Base-by-base conservation (phyloP, 805 yeast species). In the Metschnikowia reukaufii region DNA sequence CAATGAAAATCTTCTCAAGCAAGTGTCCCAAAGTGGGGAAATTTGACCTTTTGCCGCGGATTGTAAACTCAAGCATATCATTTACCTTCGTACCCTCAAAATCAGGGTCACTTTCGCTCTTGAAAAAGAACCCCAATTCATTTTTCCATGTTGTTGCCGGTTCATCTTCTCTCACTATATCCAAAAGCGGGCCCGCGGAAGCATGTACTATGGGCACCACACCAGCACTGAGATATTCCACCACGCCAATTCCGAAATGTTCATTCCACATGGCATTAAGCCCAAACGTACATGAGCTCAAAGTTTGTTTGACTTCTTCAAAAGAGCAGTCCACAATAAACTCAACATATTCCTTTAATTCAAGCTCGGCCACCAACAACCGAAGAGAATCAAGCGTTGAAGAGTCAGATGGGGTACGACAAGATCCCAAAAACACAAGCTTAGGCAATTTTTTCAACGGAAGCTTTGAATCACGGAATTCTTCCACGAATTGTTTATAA, bases 221-320 rank as follows among this genome's bases (percentile, higher is more conserved):
- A 0, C 97, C 98, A 45, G 86, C 78, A 1, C 92, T 84, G 69
- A 87, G 73, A 62, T 90, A 88, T 65, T 94, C 99, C 6, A 94
- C 99, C 4, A 94, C 92, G 1, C 96, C 92, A 59, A 94, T 94
- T 16, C 99, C 99, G 65, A 94, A 94, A 70, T 94, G 99, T 70
- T 94, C 99, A 67, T 94, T 94, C 99, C 99, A 94, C 99, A 94
- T 94, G 25, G 96, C 90, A 60, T 94, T 92, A 33, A 94, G 72
- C 4, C 99, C 99, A 59, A 81, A 82, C 20, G 82, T 78, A 2
- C 89, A 78, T 12, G 64, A 68, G 10, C 69, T 57, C 29, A 95
- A 70, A 44, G 79, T 74, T 23, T 67, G 60, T 43, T 80, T 69
- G 12, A 95, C 82, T 15, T 73, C 76, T 1, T 72, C 74, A 68